Evolutionary conservation across 441 rosid species (phyloP).

Genomic region (Corymbia calophylla): DNA sequence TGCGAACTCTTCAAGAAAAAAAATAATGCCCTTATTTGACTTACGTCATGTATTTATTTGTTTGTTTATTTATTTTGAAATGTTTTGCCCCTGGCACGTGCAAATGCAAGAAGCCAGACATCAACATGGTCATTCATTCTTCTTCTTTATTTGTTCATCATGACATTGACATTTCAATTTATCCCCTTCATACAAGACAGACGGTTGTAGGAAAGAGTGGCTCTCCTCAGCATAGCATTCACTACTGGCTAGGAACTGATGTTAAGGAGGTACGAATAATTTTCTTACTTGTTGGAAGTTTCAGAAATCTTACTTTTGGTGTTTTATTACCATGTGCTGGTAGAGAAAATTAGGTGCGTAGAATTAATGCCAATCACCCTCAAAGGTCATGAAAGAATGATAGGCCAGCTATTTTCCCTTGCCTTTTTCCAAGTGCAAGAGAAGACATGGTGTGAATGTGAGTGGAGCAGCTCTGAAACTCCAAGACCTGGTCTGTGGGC

Average conservation of each 20-base stretch:
- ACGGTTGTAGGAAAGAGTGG: conserved; percentile 47
- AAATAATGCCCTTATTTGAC: background rate
- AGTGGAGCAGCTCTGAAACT: background rate
- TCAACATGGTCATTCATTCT: background rate
- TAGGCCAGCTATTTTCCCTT: background rate
- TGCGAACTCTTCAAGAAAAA: background rate
- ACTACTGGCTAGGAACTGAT: conserved; percentile 79
- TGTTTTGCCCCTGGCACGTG: background rate
- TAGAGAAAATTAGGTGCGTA: background rate
- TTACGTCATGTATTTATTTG: background rate
- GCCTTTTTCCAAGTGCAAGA: background rate
- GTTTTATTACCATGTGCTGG: background rate
- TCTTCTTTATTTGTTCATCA: background rate
- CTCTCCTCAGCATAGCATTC: conserved; percentile 54
- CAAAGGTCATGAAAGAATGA: background rate
- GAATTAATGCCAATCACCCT: background rate
- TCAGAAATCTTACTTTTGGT: background rate
- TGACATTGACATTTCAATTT: background rate
- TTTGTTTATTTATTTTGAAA: background rate
- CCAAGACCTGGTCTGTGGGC: background rate
- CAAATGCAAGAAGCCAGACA: background rate
- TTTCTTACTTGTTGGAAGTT: background rate
- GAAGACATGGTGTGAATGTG: background rate
- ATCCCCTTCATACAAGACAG: conserved; percentile 25
- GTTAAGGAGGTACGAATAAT: conserved; percentile 40